Evolutionary conservation across 2,329 filamentous ascomycete species (phyloP).

Genomic region (Penicillium expansum): DNA sequence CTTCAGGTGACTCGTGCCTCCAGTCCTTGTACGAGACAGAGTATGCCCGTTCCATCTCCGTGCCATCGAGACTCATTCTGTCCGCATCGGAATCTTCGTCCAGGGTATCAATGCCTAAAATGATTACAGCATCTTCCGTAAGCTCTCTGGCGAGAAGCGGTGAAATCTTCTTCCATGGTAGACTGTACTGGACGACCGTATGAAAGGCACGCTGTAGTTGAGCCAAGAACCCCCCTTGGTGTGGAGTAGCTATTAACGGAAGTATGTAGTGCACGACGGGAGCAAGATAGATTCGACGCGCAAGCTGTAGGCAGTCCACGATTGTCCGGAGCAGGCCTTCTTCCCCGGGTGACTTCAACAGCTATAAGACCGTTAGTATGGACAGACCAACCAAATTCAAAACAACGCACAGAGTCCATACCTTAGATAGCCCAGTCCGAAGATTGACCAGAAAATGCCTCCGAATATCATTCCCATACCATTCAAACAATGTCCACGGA

Average conservation of each 20-base stretch:
- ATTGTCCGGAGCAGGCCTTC: slow-evolving; percentile 31
- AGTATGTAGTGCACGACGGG: slow-evolving; percentile 37
- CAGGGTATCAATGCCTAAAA: slow-evolving; percentile 42
- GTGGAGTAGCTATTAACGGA: slow-evolving; percentile 25
- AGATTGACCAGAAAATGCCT: slow-evolving; percentile 45
- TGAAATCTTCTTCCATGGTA: slow-evolving; percentile 44
- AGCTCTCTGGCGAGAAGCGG: slow-evolving; percentile 46
- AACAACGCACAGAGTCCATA: slow-evolving; percentile 17
- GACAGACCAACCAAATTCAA: neutral
- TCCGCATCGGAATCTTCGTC: slow-evolving; percentile 21
- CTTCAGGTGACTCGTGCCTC: slow-evolving; percentile 31
- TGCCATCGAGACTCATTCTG: slow-evolving; percentile 28
- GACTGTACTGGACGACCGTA: slow-evolving; percentile 48
- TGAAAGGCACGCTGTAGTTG: slow-evolving; percentile 47
- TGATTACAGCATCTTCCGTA: slow-evolving; percentile 43
- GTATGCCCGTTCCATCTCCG: slow-evolving; percentile 39
- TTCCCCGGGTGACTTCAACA: slow-evolving; percentile 23
- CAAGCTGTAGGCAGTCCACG: slow-evolving; percentile 36
- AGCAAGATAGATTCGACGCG: slow-evolving; percentile 38
- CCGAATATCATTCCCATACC: slow-evolving; percentile 46
- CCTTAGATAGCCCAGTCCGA: slow-evolving; percentile 32
- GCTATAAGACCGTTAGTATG: slow-evolving; percentile 20
- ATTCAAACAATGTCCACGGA: slow-evolving; percentile 37
- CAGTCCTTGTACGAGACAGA: slow-evolving; percentile 41
- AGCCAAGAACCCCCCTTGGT: slow-evolving; percentile 30